Evolutionary conservation across 192 early-diverging fungal genomes (phyloP).

Genomic region (Entophlyctis luteolus): DNA sequence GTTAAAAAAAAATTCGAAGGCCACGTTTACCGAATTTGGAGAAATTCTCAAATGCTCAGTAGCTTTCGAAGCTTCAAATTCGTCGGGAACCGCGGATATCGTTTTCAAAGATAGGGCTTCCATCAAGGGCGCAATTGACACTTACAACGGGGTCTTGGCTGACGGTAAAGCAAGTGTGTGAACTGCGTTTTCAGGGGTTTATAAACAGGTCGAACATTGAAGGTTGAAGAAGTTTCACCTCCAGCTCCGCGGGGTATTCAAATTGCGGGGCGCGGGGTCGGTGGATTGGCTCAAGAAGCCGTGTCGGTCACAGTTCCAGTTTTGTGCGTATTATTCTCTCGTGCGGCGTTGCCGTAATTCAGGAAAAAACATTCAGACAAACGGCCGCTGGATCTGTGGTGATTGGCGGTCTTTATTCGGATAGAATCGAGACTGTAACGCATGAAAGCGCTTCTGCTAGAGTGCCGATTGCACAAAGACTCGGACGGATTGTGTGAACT

Average conservation of each 20-base stretch:
- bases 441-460: not conserved
- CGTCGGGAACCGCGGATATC: slow-evolving; percentile 16
- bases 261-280: slow-evolving; percentile 7
- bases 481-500: too few relatives aligned
- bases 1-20: not conserved
- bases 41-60: slow-evolving; percentile 10
- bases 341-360: not conserved
- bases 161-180: slow-evolving; percentile 25
- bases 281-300: not conserved
- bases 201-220: slow-evolving; percentile 6
- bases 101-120: slow-evolving; percentile 13
- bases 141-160: slow-evolving; percentile 22
- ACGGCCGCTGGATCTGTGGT: slow-evolving; percentile 14
- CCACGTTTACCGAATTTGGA: slow-evolving; percentile 28
- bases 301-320: not conserved
- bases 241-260: not conserved
- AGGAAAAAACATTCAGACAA: not conserved
- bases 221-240: slow-evolving; percentile 7
- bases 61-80: not conserved
- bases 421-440: not conserved
- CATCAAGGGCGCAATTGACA: slow-evolving; percentile 18
- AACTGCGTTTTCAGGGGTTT: not conserved
- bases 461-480: slow-evolving; percentile 11
- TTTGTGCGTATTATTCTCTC: slow-evolving; percentile 2
- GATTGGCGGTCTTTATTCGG: slow-evolving; percentile 17